Percentiles rank a stretch among this genome's conserved stretches.
Conservation (phyloP, 257 asterid species). For the Cordia subcordata region DNA sequence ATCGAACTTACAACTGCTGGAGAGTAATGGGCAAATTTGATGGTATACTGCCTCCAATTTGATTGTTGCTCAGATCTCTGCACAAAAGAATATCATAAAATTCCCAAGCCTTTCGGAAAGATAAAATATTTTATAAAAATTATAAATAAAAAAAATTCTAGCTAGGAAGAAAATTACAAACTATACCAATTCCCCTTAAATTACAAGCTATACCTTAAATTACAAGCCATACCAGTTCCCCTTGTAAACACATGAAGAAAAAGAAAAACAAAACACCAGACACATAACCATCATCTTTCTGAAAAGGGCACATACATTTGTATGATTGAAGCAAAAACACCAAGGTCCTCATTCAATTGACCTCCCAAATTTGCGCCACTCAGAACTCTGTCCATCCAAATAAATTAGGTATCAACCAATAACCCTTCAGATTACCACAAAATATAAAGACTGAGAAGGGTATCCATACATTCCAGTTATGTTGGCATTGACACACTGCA, state of each 20-base stretch:
- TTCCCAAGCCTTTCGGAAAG: background rate
- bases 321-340: conserved; percentile 58
- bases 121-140: background rate
- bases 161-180: background rate
- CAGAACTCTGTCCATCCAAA: conserved; percentile 43
- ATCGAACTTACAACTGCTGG: conserved; percentile 59
- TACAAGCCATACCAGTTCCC: too few relatives aligned
- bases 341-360: conserved; percentile 50
- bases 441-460: too few relatives aligned
- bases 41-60: conserved; percentile 80
- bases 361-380: conserved; percentile 62
- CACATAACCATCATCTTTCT: background rate
- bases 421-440: background rate
- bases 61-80: conserved; percentile 83
- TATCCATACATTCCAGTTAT: conserved; percentile 65
- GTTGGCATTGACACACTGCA: conserved; percentile 71
- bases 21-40: conserved; percentile 61
- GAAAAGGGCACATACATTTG: conserved; percentile 43
- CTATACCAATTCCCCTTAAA: background rate
- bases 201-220: too few relatives aligned
- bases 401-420: conserved; percentile 1
- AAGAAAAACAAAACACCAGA: background rate
- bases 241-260: background rate
- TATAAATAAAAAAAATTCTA: background rate
- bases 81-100: conserved; percentile 12